Conservation (phyloP, 2,329 filamentous ascomycete species). For the Sporothrix dimorphospora region DNA sequence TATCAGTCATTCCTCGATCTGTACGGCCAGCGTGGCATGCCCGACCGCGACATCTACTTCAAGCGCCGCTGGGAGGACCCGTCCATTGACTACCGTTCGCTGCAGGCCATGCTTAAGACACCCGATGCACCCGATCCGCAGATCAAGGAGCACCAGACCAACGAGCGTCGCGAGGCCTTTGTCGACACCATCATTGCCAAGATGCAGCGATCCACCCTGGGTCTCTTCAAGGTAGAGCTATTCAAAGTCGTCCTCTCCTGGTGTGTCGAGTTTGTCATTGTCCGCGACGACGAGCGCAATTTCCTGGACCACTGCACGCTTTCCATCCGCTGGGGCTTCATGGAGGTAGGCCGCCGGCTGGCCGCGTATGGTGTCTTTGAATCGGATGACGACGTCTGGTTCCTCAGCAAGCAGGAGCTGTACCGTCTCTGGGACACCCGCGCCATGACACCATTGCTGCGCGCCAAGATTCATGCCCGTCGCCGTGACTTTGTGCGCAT, state of each 20-base stretch:
- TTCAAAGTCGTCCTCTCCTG: background rate
- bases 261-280: constrained; percentile 7
- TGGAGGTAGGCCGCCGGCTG: background rate
- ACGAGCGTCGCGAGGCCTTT: background rate
- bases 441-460: background rate
- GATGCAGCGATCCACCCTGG: background rate
- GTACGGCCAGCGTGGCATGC: constrained; percentile 6
- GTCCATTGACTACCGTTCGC: background rate
- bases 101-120: constrained; percentile 7
- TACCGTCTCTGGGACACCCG: background rate
- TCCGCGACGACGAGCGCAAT: constrained; percentile 7
- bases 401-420: background rate
- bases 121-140: background rate
- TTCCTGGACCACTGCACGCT: background rate
- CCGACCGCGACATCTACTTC: constrained; percentile 9
- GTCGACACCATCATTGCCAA: background rate
- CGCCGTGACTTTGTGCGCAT: constrained; percentile 1
- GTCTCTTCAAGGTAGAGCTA: background rate
- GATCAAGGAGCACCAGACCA: constrained; percentile 8
- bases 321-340: background rate
- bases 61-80: constrained; percentile 11
- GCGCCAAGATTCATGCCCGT: background rate
- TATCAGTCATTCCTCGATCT: background rate
- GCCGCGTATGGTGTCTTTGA: background rate
- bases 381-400: background rate